Evolutionary conservation across 768 basidiomycete genomes (phyloP).

Genomic region (Macrolepiota dolichaula): DNA sequence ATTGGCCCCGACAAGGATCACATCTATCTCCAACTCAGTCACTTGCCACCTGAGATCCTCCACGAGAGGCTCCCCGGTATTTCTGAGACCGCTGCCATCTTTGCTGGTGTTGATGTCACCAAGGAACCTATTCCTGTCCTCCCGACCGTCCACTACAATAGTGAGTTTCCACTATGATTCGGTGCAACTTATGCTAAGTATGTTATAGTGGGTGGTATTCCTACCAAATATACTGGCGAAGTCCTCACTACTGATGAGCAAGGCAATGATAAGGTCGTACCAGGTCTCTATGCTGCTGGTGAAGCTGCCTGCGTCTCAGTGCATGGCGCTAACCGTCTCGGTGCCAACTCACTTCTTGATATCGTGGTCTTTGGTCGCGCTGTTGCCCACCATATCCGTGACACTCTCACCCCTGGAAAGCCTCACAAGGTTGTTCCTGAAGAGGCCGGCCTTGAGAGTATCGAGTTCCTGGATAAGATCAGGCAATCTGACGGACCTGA

Average conservation of each 20-base stretch:
- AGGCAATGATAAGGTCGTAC: constrained; percentile 92
- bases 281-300: constrained; percentile 96
- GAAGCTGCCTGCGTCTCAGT: constrained; percentile 99
- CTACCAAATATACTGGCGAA: constrained; percentile 97
- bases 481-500: constrained; percentile 75
- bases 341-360: constrained; percentile 97
- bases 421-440: constrained; percentile 87
- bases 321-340: constrained; percentile 98
- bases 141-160: constrained; percentile 98
- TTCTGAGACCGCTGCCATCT: constrained; percentile 98
- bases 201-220: constrained; percentile 93
- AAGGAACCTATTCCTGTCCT: constrained; percentile 99
- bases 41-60: constrained; percentile 92
- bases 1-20: constrained; percentile 99
- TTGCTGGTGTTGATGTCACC: constrained; percentile 98
- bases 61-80: constrained; percentile 98
- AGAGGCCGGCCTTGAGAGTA: constrained; percentile 79
- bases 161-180: constrained; percentile 45
- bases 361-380: constrained; percentile 99
- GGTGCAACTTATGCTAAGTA: not conserved
- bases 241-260: constrained; percentile 84
- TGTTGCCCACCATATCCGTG: constrained; percentile 96
- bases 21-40: constrained; percentile 93
- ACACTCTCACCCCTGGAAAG: constrained; percentile 84
- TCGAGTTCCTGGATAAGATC: constrained; percentile 88